These are phyloP conservation scores for Orbilia ellipsospora DNA, from an alignment of 2,329 filamentous ascomycete species.

Conservation along the genomic window DNA sequence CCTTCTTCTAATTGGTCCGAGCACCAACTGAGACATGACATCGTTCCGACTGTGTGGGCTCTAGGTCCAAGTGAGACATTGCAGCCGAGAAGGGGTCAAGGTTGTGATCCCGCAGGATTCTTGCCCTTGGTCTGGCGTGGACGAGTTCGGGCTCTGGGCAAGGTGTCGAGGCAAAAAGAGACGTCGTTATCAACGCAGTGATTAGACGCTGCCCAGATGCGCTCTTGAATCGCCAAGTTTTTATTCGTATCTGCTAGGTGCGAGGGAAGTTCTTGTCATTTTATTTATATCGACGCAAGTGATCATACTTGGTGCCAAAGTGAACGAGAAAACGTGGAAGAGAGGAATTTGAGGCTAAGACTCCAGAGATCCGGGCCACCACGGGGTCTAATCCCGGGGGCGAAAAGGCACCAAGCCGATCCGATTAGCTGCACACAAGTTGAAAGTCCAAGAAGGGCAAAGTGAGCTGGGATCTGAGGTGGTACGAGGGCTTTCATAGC, in stretches of 20 bases:
- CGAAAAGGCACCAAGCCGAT: background rate
- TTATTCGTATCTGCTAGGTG: too few species aligned
- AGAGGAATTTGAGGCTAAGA: background rate
- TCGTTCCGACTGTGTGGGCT: constrained; percentile 52
- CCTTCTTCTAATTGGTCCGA: constrained; percentile 22
- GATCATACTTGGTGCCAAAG: too few species aligned
- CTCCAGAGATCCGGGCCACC: background rate
- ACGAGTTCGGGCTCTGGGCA: constrained; percentile 9
- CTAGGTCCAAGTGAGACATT: constrained; percentile 44
- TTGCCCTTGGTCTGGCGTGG: constrained; percentile 7
- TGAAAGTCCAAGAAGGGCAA: constrained; percentile 42
- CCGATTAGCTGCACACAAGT: constrained; percentile 37
- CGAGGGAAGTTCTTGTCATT: too few species aligned
- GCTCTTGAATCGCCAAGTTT: too few species aligned
- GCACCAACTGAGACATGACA: constrained; percentile 43
- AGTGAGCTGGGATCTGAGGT: constrained; percentile 19
- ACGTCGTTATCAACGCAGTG: background rate
- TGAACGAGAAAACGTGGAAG: background rate
- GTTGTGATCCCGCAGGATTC: constrained; percentile 54
- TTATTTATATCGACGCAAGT: too few species aligned
- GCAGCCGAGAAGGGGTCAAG: constrained; percentile 45
- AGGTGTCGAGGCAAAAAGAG: background rate
- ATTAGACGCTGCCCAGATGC: background rate
- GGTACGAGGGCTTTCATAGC: constrained; percentile 18
- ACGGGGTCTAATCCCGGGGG: background rate